Percentiles rank a stretch among this genome's conserved stretches.
These are phyloP conservation scores for Aspergillus texensis DNA, from an alignment of 2,329 filamentous ascomycete genomes.

Conservation along the genomic window DNA sequence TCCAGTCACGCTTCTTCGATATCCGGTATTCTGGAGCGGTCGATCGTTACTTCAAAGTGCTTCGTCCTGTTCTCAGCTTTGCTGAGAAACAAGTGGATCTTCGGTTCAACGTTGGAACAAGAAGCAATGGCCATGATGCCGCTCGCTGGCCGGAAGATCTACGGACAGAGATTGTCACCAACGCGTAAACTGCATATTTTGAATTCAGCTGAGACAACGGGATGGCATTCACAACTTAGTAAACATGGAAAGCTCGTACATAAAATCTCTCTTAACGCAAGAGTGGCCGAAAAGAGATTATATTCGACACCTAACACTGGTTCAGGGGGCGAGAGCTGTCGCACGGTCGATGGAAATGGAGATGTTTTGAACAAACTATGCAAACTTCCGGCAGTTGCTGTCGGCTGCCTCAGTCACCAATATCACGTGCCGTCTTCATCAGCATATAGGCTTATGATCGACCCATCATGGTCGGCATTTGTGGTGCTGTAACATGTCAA, in stretches of 20 bases:
- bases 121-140: constrained; percentile 54
- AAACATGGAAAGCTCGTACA: not conserved
- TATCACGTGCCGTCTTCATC: too few species aligned
- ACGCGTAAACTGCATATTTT: not conserved
- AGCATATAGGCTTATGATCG: too few species aligned
- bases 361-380: too few species aligned
- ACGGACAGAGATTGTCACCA: constrained; percentile 3
- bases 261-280: not conserved
- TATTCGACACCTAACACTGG: too few species aligned
- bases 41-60: constrained; percentile 36
- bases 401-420: too few species aligned
- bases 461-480: too few species aligned
- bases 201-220: not conserved
- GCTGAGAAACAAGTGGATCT: constrained; percentile 41
- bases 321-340: too few species aligned
- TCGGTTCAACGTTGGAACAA: constrained; percentile 53
- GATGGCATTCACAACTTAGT: not conserved
- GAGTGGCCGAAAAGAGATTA: not conserved
- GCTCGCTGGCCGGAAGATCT: constrained; percentile 52
- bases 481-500: too few species aligned
- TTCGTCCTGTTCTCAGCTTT: constrained; percentile 52
- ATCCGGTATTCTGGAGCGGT: constrained; percentile 36
- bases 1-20: constrained; percentile 55
- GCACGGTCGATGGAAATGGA: too few species aligned
- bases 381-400: too few species aligned